These are phyloP conservation scores for Xerocomus nothofagi DNA, from an alignment of 1,284 basidiomycete species.

Conservation along the genomic window DNA sequence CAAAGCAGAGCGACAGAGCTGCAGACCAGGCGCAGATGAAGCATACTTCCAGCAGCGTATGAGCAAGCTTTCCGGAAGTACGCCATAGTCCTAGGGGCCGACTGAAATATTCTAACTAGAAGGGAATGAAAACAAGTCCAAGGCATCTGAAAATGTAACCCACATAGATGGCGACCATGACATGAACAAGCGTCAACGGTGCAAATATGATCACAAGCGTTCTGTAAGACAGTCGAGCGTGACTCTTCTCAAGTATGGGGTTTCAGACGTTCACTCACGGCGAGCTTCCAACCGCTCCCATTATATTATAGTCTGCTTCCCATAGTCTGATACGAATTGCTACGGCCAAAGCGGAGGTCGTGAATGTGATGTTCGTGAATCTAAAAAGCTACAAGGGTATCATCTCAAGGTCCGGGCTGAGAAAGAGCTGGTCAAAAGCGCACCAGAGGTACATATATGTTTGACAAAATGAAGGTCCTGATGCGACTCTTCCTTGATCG, in stretches of 20 bases:
- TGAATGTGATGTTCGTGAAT: constrained; percentile 81
- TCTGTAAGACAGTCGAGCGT: constrained; percentile 40
- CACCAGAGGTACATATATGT: constrained; percentile 76
- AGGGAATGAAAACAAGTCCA: constrained; percentile 15
- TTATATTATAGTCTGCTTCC: constrained; percentile 52
- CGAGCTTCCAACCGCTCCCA: constrained; percentile 78
- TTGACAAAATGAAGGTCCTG: constrained; percentile 65
- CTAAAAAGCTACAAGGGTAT: constrained; percentile 68
- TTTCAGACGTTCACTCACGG: constrained; percentile 51
- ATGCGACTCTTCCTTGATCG: constrained; percentile 52
- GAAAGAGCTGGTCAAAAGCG: constrained; percentile 22
- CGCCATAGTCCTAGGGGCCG: constrained; percentile 88
- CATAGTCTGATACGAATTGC: constrained; percentile 71
- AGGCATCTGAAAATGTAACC: constrained; percentile 23
- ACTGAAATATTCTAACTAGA: constrained; percentile 86
- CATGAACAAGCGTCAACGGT: constrained; percentile 82
- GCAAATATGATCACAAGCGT: constrained; percentile 86
- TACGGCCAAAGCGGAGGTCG: constrained; percentile 75
- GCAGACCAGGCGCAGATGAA: constrained; percentile 93
- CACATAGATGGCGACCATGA: constrained; percentile 82
- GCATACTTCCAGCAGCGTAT: constrained; percentile 80
- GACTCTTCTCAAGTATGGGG: constrained; percentile 7
- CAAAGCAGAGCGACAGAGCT: constrained; percentile 83
- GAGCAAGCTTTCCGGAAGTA: constrained; percentile 77
- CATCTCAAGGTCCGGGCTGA: constrained; percentile 25